phyloP scores from a whole-genome alignment of 2,329 filamentous ascomycete species.

The Cytospora schulzeri region DNA sequence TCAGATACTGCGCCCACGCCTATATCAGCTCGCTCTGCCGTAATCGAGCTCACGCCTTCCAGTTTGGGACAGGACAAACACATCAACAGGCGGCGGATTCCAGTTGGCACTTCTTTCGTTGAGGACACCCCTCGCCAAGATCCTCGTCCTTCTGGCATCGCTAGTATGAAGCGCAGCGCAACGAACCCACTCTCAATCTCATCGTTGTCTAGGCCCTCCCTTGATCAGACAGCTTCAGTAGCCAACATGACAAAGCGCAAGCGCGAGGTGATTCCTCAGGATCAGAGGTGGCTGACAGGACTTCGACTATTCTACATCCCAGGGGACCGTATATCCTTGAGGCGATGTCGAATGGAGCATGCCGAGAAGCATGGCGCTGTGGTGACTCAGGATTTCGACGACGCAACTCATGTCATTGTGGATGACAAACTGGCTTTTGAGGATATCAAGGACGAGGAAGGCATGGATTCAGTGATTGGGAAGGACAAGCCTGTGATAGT shows the following conservation, averaged over 20 bases:
- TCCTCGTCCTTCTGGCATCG: constrained; percentile 27
- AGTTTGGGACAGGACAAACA: background rate
- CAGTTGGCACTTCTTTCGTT: constrained; percentile 32
- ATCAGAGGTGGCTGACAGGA: constrained; percentile 59
- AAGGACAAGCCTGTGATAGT: constrained; percentile 53
- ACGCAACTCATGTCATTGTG: constrained; percentile 77
- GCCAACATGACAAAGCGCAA: constrained; percentile 49
- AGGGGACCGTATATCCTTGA: constrained; percentile 71
- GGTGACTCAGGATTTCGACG: constrained; percentile 63
- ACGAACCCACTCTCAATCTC: constrained; percentile 37
- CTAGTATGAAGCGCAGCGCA: constrained; percentile 34
- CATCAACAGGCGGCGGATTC: constrained; percentile 18
- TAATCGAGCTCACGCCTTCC: constrained; percentile 19
- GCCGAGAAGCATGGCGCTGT: constrained; percentile 73
- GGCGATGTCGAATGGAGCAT: constrained; percentile 73
- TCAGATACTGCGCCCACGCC: constrained; percentile 11
- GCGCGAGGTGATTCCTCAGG: constrained; percentile 50
- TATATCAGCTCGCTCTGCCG: background rate
- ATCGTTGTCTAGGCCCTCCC: constrained; percentile 27
- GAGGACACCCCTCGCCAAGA: constrained; percentile 38
- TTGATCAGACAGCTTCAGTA: constrained; percentile 26
- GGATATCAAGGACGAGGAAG: constrained; percentile 56
- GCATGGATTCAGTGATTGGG: constrained; percentile 47
- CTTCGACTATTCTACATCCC: constrained; percentile 79
- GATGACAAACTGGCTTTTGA: constrained; percentile 68